Evolutionary conservation across 495 filamentous ascomycete genomes (phyloP), one percentile per base, ranked within the genome.

Genomic region (Podospora pseudopauciseta): DNA sequence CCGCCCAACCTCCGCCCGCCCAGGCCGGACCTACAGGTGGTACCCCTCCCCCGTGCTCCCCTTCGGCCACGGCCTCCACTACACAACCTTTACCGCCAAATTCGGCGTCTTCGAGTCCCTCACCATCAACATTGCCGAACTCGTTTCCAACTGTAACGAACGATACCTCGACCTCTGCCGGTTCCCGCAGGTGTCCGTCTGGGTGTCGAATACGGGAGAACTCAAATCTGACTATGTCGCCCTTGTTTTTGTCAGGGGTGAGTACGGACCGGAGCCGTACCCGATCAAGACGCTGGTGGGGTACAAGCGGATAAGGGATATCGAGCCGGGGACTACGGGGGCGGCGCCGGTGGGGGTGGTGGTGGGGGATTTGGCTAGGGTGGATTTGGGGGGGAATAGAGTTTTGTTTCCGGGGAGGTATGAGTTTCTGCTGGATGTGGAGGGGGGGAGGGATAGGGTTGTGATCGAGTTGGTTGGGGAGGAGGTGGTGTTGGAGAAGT

Each of bases 341-440:
- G 80, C 73, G 0, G 80, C 83, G 27, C 76, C 59, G 18, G 71
- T 91, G 58, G 81, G 80, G 5, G 68, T 90, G 56, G 85, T 82
- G 44, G 74, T 89, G 0, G 87, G 86, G 11, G 82, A 79, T 58
- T 68, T 91, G 23, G 84, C 84, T 0, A 78, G 89, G 16, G 81
- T 82, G 0, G 86, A 90, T 67, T 80, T 81, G 62, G 67, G 64
- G 2, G 89, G 89, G 0, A 84, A 89, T 71, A 75, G 76, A 60
- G 80, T 89, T 30, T 59, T 92, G 61, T 91, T 88, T 72, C 88
- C 89, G 0, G 89, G 89, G 0, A 72, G 75, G 5, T 92, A 92
- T 73, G 80, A 79, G 18, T 56, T 91, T 67, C 73, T 84, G 26
- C 68, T 91, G 68, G 87, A 90, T 59, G 61, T 64, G 27, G n/a